Percentiles rank a stretch among this genome's conserved stretches.
Conservation (phyloP, 495 filamentous ascomycete species). For the Penicillium verhagenii region DNA sequence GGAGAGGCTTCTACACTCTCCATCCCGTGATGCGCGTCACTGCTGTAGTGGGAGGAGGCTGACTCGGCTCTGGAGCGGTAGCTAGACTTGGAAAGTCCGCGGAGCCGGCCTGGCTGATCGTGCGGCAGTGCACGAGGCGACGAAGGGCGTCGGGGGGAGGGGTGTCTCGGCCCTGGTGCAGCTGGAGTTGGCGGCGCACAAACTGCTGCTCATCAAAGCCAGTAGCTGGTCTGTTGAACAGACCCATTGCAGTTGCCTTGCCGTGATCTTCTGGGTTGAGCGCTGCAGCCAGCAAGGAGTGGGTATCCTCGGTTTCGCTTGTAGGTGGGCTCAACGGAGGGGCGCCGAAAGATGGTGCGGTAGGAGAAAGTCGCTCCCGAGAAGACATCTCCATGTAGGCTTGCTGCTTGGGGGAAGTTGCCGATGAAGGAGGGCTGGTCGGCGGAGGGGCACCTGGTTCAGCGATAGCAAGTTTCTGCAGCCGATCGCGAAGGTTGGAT, state of each 20-base stretch:
- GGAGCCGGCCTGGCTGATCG: constrained; percentile 29
- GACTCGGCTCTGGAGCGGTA: constrained; percentile 47
- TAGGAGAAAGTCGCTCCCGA: constrained; percentile 28
- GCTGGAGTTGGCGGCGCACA: constrained; percentile 72
- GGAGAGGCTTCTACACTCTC: constrained; percentile 38
- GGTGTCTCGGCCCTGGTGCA: constrained; percentile 65
- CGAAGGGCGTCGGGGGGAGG: constrained; percentile 35
- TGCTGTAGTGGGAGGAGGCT: constrained; percentile 44
- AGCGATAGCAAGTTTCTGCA: constrained; percentile 49
- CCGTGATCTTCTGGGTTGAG: constrained; percentile 76
- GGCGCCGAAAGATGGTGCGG: constrained; percentile 36
- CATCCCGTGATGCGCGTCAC: constrained; percentile 29
- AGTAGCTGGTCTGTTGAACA: constrained; percentile 76
- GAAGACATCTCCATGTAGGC: constrained; percentile 16
- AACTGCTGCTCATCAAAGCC: constrained; percentile 84
- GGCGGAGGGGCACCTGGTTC: constrained; percentile 43
- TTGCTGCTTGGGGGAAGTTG: constrained; percentile 33
- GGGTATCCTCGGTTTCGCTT: constrained; percentile 64
- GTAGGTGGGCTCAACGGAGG: constrained; percentile 73
- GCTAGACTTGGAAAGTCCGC: constrained; percentile 44
- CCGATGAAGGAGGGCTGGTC: constrained; percentile 51
- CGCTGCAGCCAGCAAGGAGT: constrained; percentile 51
- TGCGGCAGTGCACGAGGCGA: constrained; percentile 31
- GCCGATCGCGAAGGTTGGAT: constrained; percentile 54
- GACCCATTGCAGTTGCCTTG: constrained; percentile 81